phyloP scores from a whole-genome alignment of 2,329 filamentous ascomycete genomes.

The Coniochaeta hoffmannii region DNA sequence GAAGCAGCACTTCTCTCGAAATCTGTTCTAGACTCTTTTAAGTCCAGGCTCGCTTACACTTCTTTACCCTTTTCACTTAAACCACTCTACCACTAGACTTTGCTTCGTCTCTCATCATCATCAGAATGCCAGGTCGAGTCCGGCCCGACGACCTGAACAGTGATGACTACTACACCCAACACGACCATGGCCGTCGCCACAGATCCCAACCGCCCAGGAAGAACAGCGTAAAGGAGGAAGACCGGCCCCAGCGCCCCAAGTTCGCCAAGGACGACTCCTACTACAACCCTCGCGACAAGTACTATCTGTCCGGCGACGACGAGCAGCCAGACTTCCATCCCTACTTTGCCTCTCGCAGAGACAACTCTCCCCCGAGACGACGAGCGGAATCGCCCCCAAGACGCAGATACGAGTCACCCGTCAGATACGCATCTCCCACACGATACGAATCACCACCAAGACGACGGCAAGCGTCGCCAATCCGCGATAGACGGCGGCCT shows the following conservation, averaged over 20 bases:
- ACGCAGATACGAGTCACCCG: neutral
- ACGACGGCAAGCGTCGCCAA: neutral
- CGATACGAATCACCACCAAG: neutral
- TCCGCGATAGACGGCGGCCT: neutral
- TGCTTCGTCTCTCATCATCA: neutral
- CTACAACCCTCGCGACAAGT: constrained; percentile 9
- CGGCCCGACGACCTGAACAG: neutral
- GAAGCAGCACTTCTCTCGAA: neutral
- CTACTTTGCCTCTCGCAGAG: neutral
- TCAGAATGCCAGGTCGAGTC: neutral
- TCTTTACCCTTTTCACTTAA: neutral
- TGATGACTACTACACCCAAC: neutral
- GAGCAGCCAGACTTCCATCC: neutral
- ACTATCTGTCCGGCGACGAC: constrained; percentile 8
- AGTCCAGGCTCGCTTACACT: neutral
- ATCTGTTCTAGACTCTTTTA: neutral
- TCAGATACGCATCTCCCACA: neutral
- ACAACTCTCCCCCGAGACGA: neutral
- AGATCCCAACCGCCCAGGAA: neutral
- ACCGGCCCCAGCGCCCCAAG: neutral
- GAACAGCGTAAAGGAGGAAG: neutral
- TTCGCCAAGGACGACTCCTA: constrained; percentile 6
- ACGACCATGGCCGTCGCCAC: neutral
- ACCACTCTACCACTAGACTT: neutral
- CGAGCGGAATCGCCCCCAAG: neutral